A percentile compares a stretch with the other conserved stretches of the same genome.
Conservation (phyloP, 164 flowering plant species). For the Vitis rupestris region DNA sequence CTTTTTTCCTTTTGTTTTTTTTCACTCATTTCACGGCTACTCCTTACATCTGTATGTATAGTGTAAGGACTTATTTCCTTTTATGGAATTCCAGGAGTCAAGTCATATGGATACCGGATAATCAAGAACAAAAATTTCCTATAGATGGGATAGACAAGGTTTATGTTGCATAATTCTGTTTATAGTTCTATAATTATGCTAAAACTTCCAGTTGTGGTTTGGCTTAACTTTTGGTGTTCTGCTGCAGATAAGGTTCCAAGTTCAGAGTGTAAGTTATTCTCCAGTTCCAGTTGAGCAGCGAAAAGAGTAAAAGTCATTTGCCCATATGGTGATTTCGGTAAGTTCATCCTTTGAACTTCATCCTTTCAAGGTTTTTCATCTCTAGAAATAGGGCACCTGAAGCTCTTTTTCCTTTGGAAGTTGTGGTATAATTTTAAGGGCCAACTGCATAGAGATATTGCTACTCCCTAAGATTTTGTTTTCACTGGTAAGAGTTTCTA, state of each 20-base stretch:
- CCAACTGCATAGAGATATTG: too few relatives aligned
- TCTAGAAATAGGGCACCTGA: too few relatives aligned
- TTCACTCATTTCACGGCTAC: too few relatives aligned
- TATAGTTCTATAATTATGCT: too few relatives aligned
- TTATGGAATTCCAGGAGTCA: conserved; percentile 33
- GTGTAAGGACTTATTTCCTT: neutral
- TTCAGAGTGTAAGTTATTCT: conserved; percentile 60
- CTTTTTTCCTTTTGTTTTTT: too few relatives aligned
- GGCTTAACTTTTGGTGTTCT: neutral
- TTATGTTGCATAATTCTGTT: neutral
- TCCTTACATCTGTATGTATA: neutral
- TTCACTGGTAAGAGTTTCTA: too few relatives aligned
- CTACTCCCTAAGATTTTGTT: too few relatives aligned
- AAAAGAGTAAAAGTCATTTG: conserved; percentile 69
- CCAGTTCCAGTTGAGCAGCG: conserved; percentile 67
- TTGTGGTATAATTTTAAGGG: too few relatives aligned
- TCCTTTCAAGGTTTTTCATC: too few relatives aligned
- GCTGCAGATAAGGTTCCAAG: conserved; percentile 74
- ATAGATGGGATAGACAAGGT: conserved; percentile 67
- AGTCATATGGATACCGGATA: conserved; percentile 60
- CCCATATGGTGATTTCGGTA: conserved; percentile 87
- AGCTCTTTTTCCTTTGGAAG: too few relatives aligned
- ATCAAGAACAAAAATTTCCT: conserved; percentile 22
- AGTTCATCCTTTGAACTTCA: too few relatives aligned
- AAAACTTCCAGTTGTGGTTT: neutral